Conservation (phyloP, 179 eudicot species). For the Sideroxylon spinosum region DNA sequence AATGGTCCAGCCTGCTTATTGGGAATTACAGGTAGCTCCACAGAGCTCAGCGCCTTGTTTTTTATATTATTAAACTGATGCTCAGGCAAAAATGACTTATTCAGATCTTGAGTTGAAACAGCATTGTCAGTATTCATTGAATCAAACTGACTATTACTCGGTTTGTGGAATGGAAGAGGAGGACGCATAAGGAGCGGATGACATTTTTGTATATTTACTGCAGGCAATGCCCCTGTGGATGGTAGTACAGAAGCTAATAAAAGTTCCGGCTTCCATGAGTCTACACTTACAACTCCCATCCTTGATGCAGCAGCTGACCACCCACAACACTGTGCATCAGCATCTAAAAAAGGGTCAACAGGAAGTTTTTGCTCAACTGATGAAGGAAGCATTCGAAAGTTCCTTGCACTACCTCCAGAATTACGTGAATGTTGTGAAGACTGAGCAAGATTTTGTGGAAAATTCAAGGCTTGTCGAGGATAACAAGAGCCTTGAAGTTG, state of each 20-base stretch:
- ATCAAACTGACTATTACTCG: slow-evolving; percentile 38
- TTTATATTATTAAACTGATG: slow-evolving; percentile 35
- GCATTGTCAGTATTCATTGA: slow-evolving; percentile 27
- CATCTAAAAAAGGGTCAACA: slow-evolving; percentile 30
- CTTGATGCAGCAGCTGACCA: slow-evolving; percentile 24
- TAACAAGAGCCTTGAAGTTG: slow-evolving; percentile 30
- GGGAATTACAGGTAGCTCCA: slow-evolving; percentile 32
- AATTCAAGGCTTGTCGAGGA: slow-evolving; percentile 47
- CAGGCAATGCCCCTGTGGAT: slow-evolving; percentile 36
- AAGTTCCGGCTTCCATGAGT: slow-evolving; percentile 31
- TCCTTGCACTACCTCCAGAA: slow-evolving; percentile 30
- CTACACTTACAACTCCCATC: slow-evolving; percentile 31
- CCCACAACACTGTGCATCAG: slow-evolving; percentile 20
- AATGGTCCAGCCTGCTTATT: slow-evolving; percentile 30
- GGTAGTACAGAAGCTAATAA: slow-evolving; percentile 30
- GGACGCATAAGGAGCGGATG: slow-evolving; percentile 31
- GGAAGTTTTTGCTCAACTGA: slow-evolving; percentile 36
- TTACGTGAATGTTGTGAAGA: slow-evolving; percentile 29
- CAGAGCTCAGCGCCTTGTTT: slow-evolving; percentile 24
- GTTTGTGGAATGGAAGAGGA: slow-evolving; percentile 36
- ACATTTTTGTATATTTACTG: slow-evolving; percentile 28
- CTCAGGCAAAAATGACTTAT: slow-evolving; percentile 24
- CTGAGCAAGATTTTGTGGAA: slow-evolving; percentile 28
- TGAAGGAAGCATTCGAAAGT: slow-evolving; percentile 30
- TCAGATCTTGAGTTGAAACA: slow-evolving; percentile 33